A percentile compares a stretch with the other conserved stretches of the same genome.
phyloP scores from a whole-genome alignment of 108 stramenopile genomes.

The Mediolabrus comicus region DNA sequence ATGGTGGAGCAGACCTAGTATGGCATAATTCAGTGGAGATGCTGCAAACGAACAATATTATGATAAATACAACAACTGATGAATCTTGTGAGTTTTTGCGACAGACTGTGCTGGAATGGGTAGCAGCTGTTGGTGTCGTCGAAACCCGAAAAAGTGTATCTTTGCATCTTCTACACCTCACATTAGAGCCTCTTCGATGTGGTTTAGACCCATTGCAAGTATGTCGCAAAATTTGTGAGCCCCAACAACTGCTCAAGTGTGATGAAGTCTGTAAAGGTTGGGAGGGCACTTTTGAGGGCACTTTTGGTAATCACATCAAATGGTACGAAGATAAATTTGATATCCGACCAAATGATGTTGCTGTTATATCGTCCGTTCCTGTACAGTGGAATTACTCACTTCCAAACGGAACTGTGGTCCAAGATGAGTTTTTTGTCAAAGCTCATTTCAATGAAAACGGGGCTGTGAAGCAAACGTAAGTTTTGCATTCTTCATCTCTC shows the following conservation, averaged over 20 bases:
- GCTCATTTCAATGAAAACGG: constrained; percentile 37
- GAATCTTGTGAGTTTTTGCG: constrained; percentile 60
- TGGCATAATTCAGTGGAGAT: constrained; percentile 47
- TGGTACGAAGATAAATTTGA: constrained; percentile 5
- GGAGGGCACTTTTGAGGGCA: not conserved
- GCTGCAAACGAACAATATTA: constrained; percentile 65
- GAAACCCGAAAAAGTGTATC: constrained; percentile 7
- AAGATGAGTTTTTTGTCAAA: constrained; percentile 31
- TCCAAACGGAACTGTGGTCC: constrained; percentile 11
- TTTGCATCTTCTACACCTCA: constrained; percentile 55
- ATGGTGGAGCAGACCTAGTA: constrained; percentile 36
- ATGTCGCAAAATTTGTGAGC: not conserved
- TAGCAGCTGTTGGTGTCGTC: constrained; percentile 21
- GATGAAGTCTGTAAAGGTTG: not conserved
- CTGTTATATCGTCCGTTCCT: not conserved
- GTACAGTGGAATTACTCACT: constrained; percentile 7
- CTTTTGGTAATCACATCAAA: not conserved
- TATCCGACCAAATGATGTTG: constrained; percentile 14
- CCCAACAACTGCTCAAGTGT: too few species aligned
- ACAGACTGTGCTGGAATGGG: constrained; percentile 54
- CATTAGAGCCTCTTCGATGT: constrained; percentile 64
- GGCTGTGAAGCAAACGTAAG: constrained; percentile 38
- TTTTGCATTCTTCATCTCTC: constrained; percentile 2
- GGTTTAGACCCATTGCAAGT: not conserved
- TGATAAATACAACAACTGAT: constrained; percentile 25